A percentile compares a stretch with the other conserved stretches of the same genome.
phyloP scores from a whole-genome alignment of 108 stramenopile genomes.

The Nitzschia palea region DNA sequence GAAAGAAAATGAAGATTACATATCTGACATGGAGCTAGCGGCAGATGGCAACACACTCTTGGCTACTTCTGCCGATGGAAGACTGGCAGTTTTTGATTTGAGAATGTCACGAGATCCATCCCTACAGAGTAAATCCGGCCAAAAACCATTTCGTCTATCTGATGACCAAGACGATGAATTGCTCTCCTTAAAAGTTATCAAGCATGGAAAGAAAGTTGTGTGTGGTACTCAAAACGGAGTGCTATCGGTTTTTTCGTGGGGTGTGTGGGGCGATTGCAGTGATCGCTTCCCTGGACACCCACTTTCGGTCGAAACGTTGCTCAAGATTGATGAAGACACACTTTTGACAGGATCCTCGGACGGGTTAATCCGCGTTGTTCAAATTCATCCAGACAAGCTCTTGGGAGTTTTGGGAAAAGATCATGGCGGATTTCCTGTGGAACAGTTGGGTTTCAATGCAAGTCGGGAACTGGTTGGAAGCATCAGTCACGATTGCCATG shows the following conservation, averaged over 20 bases:
- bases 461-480: conserved; percentile 79
- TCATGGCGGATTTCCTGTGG: conserved; percentile 91
- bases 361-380: conserved; percentile 91
- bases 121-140: conserved; percentile 9
- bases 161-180: conserved; percentile 97
- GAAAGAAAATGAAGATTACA: conserved; percentile 85
- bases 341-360: conserved; percentile 93
- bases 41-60: conserved; percentile 68
- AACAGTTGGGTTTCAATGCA: conserved; percentile 75
- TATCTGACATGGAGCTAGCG: conserved; percentile 68
- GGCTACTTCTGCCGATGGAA: conserved; percentile 76
- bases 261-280: conserved; percentile 91
- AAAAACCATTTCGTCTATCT: conserved; percentile 49
- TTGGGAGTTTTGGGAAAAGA: conserved; percentile 87
- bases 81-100: conserved; percentile 71
- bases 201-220: conserved; percentile 84
- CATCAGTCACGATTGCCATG: conserved; percentile 42
- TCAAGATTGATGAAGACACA: conserved; percentile 95
- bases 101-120: conserved; percentile 45
- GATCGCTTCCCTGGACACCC: conserved; percentile 96
- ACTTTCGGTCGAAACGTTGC: conserved; percentile 79
- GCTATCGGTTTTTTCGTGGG: conserved; percentile 84
- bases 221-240: conserved; percentile 90
- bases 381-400: conserved; percentile 88
- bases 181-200: conserved; percentile 75